phyloP scores from a whole-genome alignment of 192 early-diverging fungal genomes.

The Umbelopsis isabellina region DNA sequence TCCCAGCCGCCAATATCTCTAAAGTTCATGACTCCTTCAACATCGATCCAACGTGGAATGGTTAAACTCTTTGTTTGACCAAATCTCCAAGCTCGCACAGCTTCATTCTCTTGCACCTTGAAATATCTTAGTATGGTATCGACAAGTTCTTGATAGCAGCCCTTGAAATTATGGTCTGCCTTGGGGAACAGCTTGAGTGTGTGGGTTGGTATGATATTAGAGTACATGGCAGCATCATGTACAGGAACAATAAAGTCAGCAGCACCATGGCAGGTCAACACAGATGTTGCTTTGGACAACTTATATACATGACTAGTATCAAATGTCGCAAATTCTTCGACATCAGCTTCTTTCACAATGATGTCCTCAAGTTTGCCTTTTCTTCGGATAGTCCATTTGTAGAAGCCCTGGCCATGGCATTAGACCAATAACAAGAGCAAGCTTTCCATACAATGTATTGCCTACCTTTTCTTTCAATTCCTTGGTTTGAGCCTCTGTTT shows the following conservation, averaged over 20 bases:
- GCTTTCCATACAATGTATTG: not conserved
- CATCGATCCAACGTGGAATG: constrained; percentile 48
- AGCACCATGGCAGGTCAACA: constrained; percentile 57
- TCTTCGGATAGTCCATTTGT: constrained; percentile 25
- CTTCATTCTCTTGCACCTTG: constrained; percentile 26
- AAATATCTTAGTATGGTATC: constrained; percentile 44
- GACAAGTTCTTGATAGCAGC: constrained; percentile 40
- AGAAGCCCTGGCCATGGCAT: constrained; percentile 24
- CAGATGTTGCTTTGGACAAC: constrained; percentile 50
- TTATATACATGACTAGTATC: constrained; percentile 39
- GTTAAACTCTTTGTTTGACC: constrained; percentile 17
- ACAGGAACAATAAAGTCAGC: constrained; percentile 51
- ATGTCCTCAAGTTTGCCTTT: constrained; percentile 17
- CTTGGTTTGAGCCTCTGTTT: constrained; percentile 10
- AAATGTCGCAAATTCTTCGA: constrained; percentile 28
- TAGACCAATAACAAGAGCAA: not conserved
- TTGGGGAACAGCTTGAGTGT: constrained; percentile 46
- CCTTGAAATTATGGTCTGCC: constrained; percentile 51
- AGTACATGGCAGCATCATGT: constrained; percentile 44
- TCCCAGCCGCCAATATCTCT: constrained; percentile 60
- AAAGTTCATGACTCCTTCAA: constrained; percentile 60
- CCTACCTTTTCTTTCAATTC: constrained; percentile 12
- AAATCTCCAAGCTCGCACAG: constrained; percentile 1
- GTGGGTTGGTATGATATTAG: constrained; percentile 45
- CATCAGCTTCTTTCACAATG: constrained; percentile 25